These are phyloP conservation scores for Huntiella savannae DNA, from an alignment of 2,329 filamentous ascomycete genomes.

Conservation along the genomic window DNA sequence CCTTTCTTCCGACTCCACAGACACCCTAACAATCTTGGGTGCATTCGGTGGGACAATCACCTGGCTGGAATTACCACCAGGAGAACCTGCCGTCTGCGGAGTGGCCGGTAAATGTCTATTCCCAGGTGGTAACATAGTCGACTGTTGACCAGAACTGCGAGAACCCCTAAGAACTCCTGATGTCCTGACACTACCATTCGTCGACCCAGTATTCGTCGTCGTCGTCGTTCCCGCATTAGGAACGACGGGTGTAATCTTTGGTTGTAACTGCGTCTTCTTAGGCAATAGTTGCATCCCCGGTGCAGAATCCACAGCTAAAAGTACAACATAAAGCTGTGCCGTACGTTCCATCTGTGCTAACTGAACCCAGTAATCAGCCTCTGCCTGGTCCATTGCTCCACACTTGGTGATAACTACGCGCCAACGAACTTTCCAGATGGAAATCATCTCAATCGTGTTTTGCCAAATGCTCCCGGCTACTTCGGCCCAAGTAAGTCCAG, in stretches of 20 bases:
- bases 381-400: constrained; percentile 46
- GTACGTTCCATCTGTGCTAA: constrained; percentile 33
- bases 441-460: constrained; percentile 54
- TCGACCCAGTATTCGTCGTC: no score
- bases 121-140: neutral
- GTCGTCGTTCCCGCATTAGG: constrained; percentile 15
- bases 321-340: constrained; percentile 33
- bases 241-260: no score
- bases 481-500: constrained; percentile 36
- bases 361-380: constrained; percentile 40
- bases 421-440: constrained; percentile 54
- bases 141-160: neutral
- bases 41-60: no score
- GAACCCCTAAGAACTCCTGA: no score
- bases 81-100: constrained; percentile 18
- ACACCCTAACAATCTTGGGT: no score
- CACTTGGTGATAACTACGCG: constrained; percentile 57
- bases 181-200: no score
- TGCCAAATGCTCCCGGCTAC: constrained; percentile 63
- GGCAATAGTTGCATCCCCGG: constrained; percentile 46
- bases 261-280: constrained; percentile 26
- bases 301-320: constrained; percentile 45
- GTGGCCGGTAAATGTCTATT: neutral
- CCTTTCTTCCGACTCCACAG: no score
- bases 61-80: constrained; percentile 17